These are phyloP conservation scores for Tricholoma sp. DNA, from an alignment of 768 basidiomycete species.

Conservation along the genomic window DNA sequence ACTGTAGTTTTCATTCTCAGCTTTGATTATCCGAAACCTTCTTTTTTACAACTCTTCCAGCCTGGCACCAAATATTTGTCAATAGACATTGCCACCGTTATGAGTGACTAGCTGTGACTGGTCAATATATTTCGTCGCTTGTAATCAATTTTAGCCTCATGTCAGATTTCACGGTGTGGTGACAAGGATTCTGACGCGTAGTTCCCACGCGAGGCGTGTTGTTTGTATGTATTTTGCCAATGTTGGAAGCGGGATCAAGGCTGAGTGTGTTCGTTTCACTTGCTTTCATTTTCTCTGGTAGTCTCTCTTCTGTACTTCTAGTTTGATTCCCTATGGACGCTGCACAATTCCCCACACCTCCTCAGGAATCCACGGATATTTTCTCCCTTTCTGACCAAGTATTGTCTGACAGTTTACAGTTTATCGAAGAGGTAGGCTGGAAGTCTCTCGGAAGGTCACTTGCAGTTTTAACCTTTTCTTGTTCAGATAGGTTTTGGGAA, in stretches of 20 bases:
- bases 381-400: slow-evolving; percentile 73
- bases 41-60: no score
- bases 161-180: background rate
- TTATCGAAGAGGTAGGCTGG: slow-evolving; percentile 64
- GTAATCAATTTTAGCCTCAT: background rate
- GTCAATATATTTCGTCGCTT: no score
- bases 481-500: slow-evolving; percentile 85
- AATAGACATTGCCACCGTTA: no score
- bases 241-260: background rate
- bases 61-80: no score
- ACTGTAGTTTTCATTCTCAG: no score
- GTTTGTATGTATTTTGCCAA: background rate
- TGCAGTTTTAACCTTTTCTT: slow-evolving; percentile 9
- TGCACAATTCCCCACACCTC: slow-evolving; percentile 24
- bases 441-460: slow-evolving; percentile 3
- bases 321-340: slow-evolving; percentile 37
- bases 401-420: slow-evolving; percentile 64
- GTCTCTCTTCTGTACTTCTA: slow-evolving; percentile 62
- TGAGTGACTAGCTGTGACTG: no score
- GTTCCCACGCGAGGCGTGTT: slow-evolving; percentile 16
- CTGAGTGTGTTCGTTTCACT: slow-evolving; percentile 2
- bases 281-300: no score
- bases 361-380: slow-evolving; percentile 48
- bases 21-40: no score
- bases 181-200: slow-evolving; percentile 7